Evolutionary conservation across 306 rosid species (phyloP).

Genomic region (Lotus japonicus): DNA sequence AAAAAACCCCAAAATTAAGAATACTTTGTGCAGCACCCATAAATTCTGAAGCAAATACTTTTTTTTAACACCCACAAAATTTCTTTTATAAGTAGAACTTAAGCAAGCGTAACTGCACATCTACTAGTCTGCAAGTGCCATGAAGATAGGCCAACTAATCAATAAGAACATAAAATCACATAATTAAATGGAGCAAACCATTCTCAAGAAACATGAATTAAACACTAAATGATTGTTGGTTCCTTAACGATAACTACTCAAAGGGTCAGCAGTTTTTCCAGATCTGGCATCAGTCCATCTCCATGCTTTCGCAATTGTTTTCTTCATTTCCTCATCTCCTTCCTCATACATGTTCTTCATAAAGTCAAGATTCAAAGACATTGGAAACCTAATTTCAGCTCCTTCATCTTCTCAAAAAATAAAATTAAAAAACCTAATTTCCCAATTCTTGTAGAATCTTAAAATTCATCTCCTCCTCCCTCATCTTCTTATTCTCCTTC

Average conservation of each 20-base stretch:
- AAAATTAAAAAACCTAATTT: too few species aligned
- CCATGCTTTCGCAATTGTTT: conserved; percentile 93
- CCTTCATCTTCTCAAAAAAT: too few species aligned
- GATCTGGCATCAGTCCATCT: conserved; percentile 95
- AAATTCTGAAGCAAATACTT: too few species aligned
- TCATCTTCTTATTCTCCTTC: too few species aligned
- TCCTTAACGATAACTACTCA: conserved; percentile 37
- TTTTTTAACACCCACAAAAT: too few species aligned
- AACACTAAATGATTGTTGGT: not conserved
- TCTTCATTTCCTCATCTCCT: conserved; percentile 89
- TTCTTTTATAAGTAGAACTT: not conserved
- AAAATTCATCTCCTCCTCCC: too few species aligned
- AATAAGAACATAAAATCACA: conserved; percentile 1
- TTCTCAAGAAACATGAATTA: not conserved
- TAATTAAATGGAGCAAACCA: not conserved
- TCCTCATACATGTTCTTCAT: conserved; percentile 91
- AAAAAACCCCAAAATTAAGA: too few species aligned
- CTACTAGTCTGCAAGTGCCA: not conserved
- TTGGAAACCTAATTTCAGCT: too few species aligned
- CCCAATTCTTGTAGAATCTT: too few species aligned
- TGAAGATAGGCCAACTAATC: not conserved
- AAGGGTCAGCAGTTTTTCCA: conserved; percentile 69
- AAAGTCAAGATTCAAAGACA: too few species aligned
- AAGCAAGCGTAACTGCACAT: not conserved
- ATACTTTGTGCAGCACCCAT: too few species aligned